Conservation (phyloP, 2,329 filamentous ascomycete species). For the Gremmenia infestans region DNA sequence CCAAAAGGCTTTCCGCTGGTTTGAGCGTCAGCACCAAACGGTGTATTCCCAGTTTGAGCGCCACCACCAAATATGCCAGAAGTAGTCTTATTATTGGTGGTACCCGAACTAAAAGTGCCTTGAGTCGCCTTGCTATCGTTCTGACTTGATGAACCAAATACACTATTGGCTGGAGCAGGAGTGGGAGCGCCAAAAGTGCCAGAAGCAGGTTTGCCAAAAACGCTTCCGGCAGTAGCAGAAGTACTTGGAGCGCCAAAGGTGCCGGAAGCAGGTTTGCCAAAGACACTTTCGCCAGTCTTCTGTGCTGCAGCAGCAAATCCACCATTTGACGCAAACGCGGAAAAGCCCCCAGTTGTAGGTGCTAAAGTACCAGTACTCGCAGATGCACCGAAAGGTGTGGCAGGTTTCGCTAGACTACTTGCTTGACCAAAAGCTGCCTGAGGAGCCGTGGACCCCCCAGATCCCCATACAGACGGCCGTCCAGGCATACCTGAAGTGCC, state of each 20-base stretch:
- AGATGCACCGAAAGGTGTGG: conserved; percentile 33
- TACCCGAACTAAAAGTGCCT: conserved; percentile 5
- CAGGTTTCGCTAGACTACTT: conserved; percentile 39
- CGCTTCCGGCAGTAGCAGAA: conserved; percentile 7
- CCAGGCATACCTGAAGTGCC: conserved; percentile 38
- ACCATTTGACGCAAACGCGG: conserved; percentile 48
- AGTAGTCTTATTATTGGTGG: conserved; percentile 9
- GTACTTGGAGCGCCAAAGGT: conserved; percentile 30
- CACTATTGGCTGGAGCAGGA: conserved; percentile 17
- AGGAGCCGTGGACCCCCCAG: conserved; percentile 29
- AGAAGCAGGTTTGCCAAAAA: conserved; percentile 18
- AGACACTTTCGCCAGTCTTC: conserved; percentile 31
- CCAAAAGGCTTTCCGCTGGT: conserved; percentile 8
- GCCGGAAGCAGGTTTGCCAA: conserved; percentile 27
- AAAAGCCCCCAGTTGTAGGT: conserved; percentile 43
- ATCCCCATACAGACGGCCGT: conserved; percentile 51
- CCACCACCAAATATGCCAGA: conserved; percentile 30
- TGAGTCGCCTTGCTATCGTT: conserved; percentile 26
- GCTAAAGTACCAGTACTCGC: conserved; percentile 24
- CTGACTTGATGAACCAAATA: conserved; percentile 32
- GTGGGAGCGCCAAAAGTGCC: conserved; percentile 29
- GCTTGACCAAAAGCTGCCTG: conserved; percentile 49
- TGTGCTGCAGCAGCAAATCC: conserved; percentile 42
- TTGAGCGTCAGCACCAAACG: conserved; percentile 4
- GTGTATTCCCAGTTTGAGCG: conserved; percentile 34